Conservation (phyloP, 2,329 filamentous ascomycete species). For the Trichoderma cornu-damae region DNA sequence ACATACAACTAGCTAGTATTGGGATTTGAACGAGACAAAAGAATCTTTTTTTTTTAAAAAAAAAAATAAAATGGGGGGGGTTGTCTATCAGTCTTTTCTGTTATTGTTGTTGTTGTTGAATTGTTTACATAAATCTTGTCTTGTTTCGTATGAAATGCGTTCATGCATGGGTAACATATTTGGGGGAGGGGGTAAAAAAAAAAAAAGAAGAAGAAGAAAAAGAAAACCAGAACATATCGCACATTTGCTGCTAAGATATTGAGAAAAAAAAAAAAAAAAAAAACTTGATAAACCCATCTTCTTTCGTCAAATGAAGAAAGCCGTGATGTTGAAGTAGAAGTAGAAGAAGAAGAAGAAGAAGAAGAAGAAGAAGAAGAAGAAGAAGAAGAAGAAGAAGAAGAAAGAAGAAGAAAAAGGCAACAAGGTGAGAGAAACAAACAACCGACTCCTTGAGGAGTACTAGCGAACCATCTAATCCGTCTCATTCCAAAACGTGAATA, state of each 20-base stretch:
- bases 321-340: background rate
- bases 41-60: too few species aligned
- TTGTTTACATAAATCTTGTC: background rate
- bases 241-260: background rate
- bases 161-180: background rate
- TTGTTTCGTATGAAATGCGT: background rate
- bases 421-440: background rate
- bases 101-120: background rate
- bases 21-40: background rate
- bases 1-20: too few species aligned
- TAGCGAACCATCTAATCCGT: slow-evolving; percentile 21
- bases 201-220: background rate
- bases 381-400: too few species aligned
- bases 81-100: too few species aligned
- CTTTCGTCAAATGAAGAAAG: background rate
- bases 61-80: too few species aligned
- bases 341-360: background rate
- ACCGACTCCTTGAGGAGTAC: slow-evolving; percentile 21
- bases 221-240: background rate
- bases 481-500: slow-evolving; percentile 13
- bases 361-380: too few species aligned
- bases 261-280: too few species aligned
- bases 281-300: background rate
- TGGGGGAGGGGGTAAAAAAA: too few species aligned
- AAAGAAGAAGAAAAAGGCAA: background rate